Conservation (phyloP, 768 basidiomycete species). For the Pleurotus salmoneostramineus region DNA sequence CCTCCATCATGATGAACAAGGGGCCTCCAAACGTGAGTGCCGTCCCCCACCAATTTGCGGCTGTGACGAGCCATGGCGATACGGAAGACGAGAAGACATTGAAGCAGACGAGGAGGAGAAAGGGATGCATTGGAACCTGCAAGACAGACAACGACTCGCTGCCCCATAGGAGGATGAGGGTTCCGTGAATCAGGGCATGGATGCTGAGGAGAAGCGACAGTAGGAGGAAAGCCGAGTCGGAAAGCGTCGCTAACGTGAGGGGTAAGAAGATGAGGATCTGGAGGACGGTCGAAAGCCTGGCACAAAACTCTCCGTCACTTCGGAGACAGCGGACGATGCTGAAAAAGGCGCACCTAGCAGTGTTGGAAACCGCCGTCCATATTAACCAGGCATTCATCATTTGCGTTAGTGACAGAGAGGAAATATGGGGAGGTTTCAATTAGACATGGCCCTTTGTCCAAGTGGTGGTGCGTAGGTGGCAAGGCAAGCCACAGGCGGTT, state of each 20-base stretch:
- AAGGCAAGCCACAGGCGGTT: too few relatives aligned
- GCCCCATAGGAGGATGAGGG: constrained; percentile 67
- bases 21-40: constrained; percentile 70
- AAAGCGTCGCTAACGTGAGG: constrained; percentile 79
- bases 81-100: constrained; percentile 72
- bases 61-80: constrained; percentile 51
- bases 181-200: constrained; percentile 82
- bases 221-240: constrained; percentile 73
- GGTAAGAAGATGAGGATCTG: constrained; percentile 85
- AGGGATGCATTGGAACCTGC: constrained; percentile 84
- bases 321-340: background rate
- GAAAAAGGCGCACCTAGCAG: constrained; percentile 45
- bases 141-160: constrained; percentile 70
- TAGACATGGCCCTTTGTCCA: background rate
- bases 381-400: constrained; percentile 59
- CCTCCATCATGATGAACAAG: constrained; percentile 78
- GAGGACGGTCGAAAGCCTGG: constrained; percentile 68
- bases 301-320: background rate
- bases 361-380: constrained; percentile 62
- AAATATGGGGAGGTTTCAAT: background rate
- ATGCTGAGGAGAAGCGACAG: constrained; percentile 73
- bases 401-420: background rate
- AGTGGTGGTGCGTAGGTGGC: too few relatives aligned
- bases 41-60: constrained; percentile 70
- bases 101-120: constrained; percentile 83